A percentile compares a stretch with the other conserved stretches of the same genome.
phyloP scores from a whole-genome alignment of 495 filamentous ascomycete species.

The Podospora australis region DNA sequence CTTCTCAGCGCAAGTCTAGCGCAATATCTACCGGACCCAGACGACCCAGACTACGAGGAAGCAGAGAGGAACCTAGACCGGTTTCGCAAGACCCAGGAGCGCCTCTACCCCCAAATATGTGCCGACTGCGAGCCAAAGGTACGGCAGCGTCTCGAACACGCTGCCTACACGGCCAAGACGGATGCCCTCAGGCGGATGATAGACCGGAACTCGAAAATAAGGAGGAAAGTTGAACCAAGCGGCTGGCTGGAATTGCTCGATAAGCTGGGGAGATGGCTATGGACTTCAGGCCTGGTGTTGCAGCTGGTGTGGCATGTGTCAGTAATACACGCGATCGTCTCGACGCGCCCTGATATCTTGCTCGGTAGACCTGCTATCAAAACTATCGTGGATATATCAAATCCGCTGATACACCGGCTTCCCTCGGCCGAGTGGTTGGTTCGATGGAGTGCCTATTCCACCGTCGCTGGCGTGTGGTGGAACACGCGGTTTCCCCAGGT shows the following conservation, averaged over 20 bases:
- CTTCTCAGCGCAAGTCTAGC: slow-evolving; percentile 61
- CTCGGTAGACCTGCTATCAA: background rate
- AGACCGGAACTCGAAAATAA: slow-evolving; percentile 48
- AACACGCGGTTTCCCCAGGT: slow-evolving; percentile 64
- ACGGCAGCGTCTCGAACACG: slow-evolving; percentile 53
- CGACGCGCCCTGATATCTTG: slow-evolving; percentile 2
- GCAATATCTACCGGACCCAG: slow-evolving; percentile 62
- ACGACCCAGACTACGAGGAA: slow-evolving; percentile 53
- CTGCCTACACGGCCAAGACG: slow-evolving; percentile 71
- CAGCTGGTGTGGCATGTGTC: slow-evolving; percentile 48
- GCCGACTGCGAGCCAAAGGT: slow-evolving; percentile 64
- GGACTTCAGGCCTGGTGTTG: slow-evolving; percentile 47
- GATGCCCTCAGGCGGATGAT: slow-evolving; percentile 69
- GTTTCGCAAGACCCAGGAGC: slow-evolving; percentile 60
- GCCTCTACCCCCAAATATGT: slow-evolving; percentile 80
- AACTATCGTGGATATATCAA: slow-evolving; percentile 2
- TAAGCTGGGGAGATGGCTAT: slow-evolving; percentile 41
- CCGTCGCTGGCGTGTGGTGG: slow-evolving; percentile 63
- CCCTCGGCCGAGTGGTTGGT: slow-evolving; percentile 33
- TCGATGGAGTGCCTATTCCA: slow-evolving; percentile 44
- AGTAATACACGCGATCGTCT: slow-evolving; percentile 27
- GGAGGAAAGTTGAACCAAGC: slow-evolving; percentile 32
- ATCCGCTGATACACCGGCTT: slow-evolving; percentile 18
- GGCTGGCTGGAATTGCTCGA: slow-evolving; percentile 47
- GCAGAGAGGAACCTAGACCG: slow-evolving; percentile 47